Base-by-base conservation (phyloP, 2,329 filamentous ascomycete genomes). In the Calonectria pteridis region DNA sequence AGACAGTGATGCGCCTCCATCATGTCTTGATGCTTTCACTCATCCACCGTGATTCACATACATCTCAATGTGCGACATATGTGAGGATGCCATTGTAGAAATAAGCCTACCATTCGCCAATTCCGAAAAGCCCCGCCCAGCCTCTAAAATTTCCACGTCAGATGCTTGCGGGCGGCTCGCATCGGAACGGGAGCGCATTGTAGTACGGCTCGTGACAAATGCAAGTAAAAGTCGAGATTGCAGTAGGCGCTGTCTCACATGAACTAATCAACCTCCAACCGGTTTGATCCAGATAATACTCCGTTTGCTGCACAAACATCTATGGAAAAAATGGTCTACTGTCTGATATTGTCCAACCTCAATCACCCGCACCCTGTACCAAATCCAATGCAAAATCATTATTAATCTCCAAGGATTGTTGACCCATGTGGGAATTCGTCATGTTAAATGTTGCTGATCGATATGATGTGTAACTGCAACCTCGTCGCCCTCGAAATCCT, bases 381-480 rank as follows among this genome's bases (percentile, higher is more conserved):
- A 29, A 50, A 31, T 53, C 14, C 50, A 53, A n/a, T 7, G 18
- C 51, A 31, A 33, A 6, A 28, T 53, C 26, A 33, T 55, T 55
- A 33, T 55, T 55, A n/a, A 4, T 62, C 29, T 40, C 31, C n/a
- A 26, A 55, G 23, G 43, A 43, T 43, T 23, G 14, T 10, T 10
- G 18, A 14, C 20, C 23, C 28, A 20, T 29, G 26, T 14, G 13
- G 14, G 37, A 49, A 29, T 64, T 69, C 53, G 66, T 76, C 69
- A 82, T 13, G 74, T 77, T 64, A 85, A 70, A 73, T 86, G 84
- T 55, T 80, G 76, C 31, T 76, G 76, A 26, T 86, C 89, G 72
- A 94, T 91, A 78, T 95, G 93, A 82, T 93, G 88, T 13, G 90
- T 90, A 13, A 95, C 92, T 11, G 93, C 93, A 0, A 86, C 85